Base-by-base conservation (phyloP, 75 land plant species). In the Sequoiadendron giganteum region DNA sequence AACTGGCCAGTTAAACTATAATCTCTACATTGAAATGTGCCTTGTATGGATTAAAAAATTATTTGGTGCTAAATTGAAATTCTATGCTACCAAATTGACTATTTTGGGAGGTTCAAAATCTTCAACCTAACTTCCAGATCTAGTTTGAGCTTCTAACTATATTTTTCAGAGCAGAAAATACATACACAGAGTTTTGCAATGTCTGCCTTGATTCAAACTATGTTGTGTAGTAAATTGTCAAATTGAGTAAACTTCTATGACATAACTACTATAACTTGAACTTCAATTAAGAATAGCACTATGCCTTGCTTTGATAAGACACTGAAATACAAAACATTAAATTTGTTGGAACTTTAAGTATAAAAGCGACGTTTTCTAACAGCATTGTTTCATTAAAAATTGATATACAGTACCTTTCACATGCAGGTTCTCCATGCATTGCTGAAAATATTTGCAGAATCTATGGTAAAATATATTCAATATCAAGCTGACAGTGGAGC, bases 401-500 rank as follows among this genome's bases (percentile, higher is more conserved):
- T 65, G 70, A 65, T 65, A 25, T 65, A 9, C 30, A 1, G 8
- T 65, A 28, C 30, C 70, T 65, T 65, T 65, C 70, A 70, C 43
- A 25, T 83, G 89, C 90, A 97, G 99, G 94, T 98, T 38, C 93
- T 98, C 16, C 99, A 98, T 88, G 91, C 97, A 45, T 88, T 98
- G 65, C 95, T 98, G 30, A 93, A 93, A 86, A 95, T 95, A 83
- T 95, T 98, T 82, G 87, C 99, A 38, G 92, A 87, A 85, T 98
- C 99, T 4, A 94, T 98, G 91, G 93, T 94, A 30, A 94, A 86
- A 52, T 98, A 98, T 88, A 92, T 98, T 56, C 92, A 93, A 58
- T 98, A 98, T 88, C 99, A 98, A 92, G 99, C 99, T 14, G 99
- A 98, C 87, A 87, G 87, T 48, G 99, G 99, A 49, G 99, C 99